Percentiles rank a stretch among this genome's conserved stretches.
phyloP scores from a whole-genome alignment of 139 green algal genomes.

The Diplosphaera chodatii region DNA sequence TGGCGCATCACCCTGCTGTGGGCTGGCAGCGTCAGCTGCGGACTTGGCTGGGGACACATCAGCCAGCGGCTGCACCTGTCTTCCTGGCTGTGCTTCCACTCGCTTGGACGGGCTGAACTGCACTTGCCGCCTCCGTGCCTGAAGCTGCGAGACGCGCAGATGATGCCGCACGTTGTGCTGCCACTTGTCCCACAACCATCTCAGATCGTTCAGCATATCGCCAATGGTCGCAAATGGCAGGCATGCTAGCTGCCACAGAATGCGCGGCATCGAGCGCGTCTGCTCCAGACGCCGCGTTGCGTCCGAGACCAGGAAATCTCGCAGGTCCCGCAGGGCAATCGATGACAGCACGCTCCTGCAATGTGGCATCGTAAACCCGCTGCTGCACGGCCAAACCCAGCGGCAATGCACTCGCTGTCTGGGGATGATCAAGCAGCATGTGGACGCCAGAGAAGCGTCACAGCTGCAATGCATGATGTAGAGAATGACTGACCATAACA shows the following conservation, averaged over 20 bases:
- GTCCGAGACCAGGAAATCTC: slow-evolving; percentile 33
- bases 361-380: too few species aligned
- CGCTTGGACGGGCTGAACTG: background rate
- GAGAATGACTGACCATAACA: too few species aligned
- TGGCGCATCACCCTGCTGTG: too few species aligned
- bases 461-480: too few species aligned
- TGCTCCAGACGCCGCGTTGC: slow-evolving; percentile 4
- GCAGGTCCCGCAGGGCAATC: slow-evolving; percentile 44
- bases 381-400: too few species aligned
- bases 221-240: slow-evolving; percentile 18
- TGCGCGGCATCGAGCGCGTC: background rate
- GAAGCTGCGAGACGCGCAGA: slow-evolving; percentile 1
- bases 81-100: too few species aligned
- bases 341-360: slow-evolving; percentile 40
- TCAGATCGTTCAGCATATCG: slow-evolving; percentile 10
- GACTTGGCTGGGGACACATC: too few species aligned
- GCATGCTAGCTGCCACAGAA: slow-evolving; percentile 9
- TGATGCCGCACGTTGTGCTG: background rate
- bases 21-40: too few species aligned
- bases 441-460: too few species aligned
- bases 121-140: background rate
- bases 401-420: too few species aligned
- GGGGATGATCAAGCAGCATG: too few species aligned
- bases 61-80: too few species aligned
- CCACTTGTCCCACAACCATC: slow-evolving; percentile 16